Conservation (phyloP, 2,329 filamentous ascomycete species). For the Harringtonia aguacate region DNA sequence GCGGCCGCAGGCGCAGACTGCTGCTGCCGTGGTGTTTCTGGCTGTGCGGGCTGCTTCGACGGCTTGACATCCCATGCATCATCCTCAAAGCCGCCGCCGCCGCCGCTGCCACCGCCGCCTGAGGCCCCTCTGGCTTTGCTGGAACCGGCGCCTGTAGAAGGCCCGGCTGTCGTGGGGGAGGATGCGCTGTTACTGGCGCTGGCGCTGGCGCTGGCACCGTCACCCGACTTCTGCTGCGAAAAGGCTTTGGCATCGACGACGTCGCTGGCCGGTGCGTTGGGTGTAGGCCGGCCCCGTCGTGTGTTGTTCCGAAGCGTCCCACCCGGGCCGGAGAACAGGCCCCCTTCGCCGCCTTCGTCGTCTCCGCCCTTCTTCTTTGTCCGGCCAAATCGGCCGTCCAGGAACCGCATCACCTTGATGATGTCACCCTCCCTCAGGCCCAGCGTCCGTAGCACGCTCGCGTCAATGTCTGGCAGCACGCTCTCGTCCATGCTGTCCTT, state of each 20-base stretch:
- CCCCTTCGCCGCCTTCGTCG: slow-evolving; percentile 49
- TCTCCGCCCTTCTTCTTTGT: slow-evolving; percentile 45
- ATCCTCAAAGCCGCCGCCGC: slow-evolving; percentile 66
- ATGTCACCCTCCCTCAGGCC: slow-evolving; percentile 96
- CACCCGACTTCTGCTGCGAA: slow-evolving; percentile 45
- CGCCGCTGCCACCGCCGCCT: slow-evolving; percentile 11
- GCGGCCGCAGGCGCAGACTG: too few species aligned
- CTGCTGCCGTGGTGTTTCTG: background rate
- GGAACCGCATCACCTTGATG: slow-evolving; percentile 80
- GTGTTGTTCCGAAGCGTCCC: slow-evolving; percentile 90
- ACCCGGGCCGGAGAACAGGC: slow-evolving; percentile 88
- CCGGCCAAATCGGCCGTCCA: slow-evolving; percentile 73
- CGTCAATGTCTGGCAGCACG: slow-evolving; percentile 79
- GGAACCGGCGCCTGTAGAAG: too few species aligned
- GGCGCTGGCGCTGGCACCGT: slow-evolving; percentile 24
- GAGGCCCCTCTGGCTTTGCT: slow-evolving; percentile 11
- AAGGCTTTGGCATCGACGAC: slow-evolving; percentile 83
- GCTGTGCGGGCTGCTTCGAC: slow-evolving; percentile 39
- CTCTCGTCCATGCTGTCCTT: slow-evolving; percentile 95
- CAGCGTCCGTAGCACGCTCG: slow-evolving; percentile 70
- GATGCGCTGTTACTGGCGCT: slow-evolving; percentile 10
- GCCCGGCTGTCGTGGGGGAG: slow-evolving; percentile 5
- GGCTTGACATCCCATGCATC: slow-evolving; percentile 97
- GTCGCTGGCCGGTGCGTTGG: slow-evolving; percentile 76
- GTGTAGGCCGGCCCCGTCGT: slow-evolving; percentile 78